phyloP scores from a whole-genome alignment of 805 yeast genomes.

The Candida morakotiae region DNA sequence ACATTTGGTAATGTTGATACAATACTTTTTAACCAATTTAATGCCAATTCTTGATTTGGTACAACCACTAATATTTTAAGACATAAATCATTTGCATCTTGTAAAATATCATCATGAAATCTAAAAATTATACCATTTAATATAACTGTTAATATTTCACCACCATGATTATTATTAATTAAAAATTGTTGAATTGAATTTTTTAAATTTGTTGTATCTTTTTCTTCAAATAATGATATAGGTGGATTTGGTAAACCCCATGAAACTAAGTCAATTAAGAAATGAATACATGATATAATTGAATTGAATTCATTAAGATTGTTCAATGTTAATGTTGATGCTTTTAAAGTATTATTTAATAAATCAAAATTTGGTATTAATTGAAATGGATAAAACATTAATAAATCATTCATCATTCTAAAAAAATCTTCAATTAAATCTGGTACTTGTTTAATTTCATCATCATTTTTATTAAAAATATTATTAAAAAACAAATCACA shows the following conservation, averaged over 20 bases:
- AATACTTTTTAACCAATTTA: constrained; percentile 61
- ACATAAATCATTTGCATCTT: constrained; percentile 73
- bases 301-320: constrained; percentile 67
- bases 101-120: constrained; percentile 65
- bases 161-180: constrained; percentile 47
- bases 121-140: constrained; percentile 66
- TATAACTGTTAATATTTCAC: constrained; percentile 47
- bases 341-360: constrained; percentile 50
- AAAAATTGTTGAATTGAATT: constrained; percentile 45
- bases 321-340: constrained; percentile 50
- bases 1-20: constrained; percentile 60
- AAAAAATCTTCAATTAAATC: constrained; percentile 85
- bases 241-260: constrained; percentile 88
- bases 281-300: constrained; percentile 64
- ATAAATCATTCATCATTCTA: constrained; percentile 70
- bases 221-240: constrained; percentile 56
- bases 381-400: constrained; percentile 67
- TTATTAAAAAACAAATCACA: constrained; percentile 51
- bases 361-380: constrained; percentile 44
- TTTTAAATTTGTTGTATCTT: constrained; percentile 51
- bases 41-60: constrained; percentile 36
- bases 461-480: constrained; percentile 18
- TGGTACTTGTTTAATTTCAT: constrained; percentile 40
- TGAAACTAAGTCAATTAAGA: constrained; percentile 72
- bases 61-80: constrained; percentile 56